Evolutionary conservation across 148 eudicot species (phyloP).

Genomic region (Diospyros kaki): DNA sequence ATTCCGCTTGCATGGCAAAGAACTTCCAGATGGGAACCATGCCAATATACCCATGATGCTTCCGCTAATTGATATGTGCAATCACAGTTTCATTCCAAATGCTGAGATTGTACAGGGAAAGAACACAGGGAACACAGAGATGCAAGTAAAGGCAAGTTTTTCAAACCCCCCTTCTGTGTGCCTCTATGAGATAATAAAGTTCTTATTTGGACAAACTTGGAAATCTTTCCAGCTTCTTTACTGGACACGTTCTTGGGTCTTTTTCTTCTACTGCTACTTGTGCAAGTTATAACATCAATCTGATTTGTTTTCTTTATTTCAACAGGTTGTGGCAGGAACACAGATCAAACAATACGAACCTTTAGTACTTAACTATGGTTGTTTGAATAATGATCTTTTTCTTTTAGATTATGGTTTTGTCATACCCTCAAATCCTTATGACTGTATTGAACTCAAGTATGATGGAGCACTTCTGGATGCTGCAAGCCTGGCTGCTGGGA

Average conservation of each 20-base stretch:
- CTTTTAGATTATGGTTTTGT: slow-evolving; percentile 94
- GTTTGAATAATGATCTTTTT: slow-evolving; percentile 78
- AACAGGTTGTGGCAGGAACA: slow-evolving; percentile 71
- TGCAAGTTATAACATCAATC: not conserved
- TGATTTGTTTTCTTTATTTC: slow-evolving; percentile 10
- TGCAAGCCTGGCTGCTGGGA: slow-evolving; percentile 84
- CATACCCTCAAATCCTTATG: slow-evolving; percentile 68
- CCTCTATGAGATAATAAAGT: not conserved
- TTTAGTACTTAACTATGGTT: slow-evolving; percentile 76
- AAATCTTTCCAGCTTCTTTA: not conserved
- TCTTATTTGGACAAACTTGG: not conserved
- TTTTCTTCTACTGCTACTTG: not conserved
- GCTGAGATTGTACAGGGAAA: slow-evolving; percentile 78
- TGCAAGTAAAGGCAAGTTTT: slow-evolving; percentile 68
- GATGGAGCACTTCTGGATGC: slow-evolving; percentile 89
- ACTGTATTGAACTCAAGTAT: slow-evolving; percentile 77
- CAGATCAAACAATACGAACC: slow-evolving; percentile 57
- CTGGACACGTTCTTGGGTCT: not conserved
- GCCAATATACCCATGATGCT: slow-evolving; percentile 79
- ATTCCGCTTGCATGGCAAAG: slow-evolving; percentile 66
- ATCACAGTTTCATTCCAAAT: slow-evolving; percentile 86
- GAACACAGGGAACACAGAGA: slow-evolving; percentile 30
- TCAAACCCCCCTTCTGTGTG: not conserved
- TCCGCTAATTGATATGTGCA: slow-evolving; percentile 97
- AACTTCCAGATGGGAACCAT: slow-evolving; percentile 45